Percentiles rank a stretch among this genome's conserved stretches.
These are phyloP conservation scores for Brachypodium distachyon DNA, from an alignment of 202 grass and related monocot genomes.

Conservation along the genomic window DNA sequence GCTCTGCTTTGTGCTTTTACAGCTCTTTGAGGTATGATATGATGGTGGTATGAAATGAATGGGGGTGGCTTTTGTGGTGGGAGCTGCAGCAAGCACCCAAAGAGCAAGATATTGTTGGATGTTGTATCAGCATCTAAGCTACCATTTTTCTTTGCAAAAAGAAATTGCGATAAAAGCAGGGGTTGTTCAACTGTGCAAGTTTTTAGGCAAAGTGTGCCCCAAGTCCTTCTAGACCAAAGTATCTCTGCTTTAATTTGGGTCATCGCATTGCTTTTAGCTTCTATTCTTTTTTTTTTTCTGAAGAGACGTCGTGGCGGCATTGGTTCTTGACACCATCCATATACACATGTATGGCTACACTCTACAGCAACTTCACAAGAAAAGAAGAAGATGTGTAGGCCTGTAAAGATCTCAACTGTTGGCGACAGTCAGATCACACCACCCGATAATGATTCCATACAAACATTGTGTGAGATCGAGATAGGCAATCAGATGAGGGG, in stretches of 20 bases:
- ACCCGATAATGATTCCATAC: too few relatives aligned
- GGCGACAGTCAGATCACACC: too few relatives aligned
- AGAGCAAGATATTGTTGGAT: conserved; percentile 7
- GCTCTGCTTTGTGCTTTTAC: conserved; percentile 31
- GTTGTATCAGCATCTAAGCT: conserved; percentile 28
- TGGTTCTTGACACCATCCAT: not conserved
- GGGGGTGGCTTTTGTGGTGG: conserved; percentile 35
- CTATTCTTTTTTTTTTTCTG: not conserved
- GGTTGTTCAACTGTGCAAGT: conserved; percentile 14
- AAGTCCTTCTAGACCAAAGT: not conserved
- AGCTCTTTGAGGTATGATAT: conserved; percentile 33
- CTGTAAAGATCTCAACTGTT: too few relatives aligned
- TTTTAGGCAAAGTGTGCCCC: conserved; percentile 5
- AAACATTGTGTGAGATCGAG: too few relatives aligned
- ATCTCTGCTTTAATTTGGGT: not conserved
- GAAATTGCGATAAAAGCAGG: not conserved
- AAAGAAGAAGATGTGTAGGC: not conserved
- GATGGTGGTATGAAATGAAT: conserved; percentile 40
- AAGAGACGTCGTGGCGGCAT: not conserved
- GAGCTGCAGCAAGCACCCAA: conserved; percentile 48
- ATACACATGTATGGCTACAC: not conserved
- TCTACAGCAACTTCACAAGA: not conserved
- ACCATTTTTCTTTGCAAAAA: not conserved
- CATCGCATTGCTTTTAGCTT: not conserved
- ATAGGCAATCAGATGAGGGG: too few relatives aligned